Conservation (phyloP, 306 rosid genomes). For the Quercus ilex region DNA sequence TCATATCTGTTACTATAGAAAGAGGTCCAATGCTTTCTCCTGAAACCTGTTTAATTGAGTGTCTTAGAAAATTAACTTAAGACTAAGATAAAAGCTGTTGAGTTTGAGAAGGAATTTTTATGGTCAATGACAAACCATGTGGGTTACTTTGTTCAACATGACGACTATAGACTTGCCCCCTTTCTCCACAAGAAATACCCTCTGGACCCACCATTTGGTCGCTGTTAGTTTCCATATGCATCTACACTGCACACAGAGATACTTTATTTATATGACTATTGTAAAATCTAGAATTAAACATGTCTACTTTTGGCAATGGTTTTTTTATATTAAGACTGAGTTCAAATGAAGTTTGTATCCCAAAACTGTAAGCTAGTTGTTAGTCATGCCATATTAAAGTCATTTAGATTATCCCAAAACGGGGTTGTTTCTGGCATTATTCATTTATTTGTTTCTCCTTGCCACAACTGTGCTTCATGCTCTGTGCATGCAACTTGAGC, state of each 20-base stretch:
- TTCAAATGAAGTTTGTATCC: conserved; percentile 11
- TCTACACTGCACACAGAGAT: not conserved
- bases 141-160: not conserved
- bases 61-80: not conserved
- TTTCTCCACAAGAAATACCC: no score
- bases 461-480: not conserved
- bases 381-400: not conserved
- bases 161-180: not conserved
- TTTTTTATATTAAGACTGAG: not conserved
- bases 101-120: not conserved
- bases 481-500: not conserved
- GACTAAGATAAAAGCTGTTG: not conserved
- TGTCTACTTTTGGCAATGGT: not conserved
- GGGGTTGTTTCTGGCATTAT: not conserved
- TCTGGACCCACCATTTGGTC: no score
- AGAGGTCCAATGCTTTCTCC: not conserved
- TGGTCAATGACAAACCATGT: not conserved
- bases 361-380: conserved; percentile 13
- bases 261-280: not conserved
- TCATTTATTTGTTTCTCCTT: not conserved
- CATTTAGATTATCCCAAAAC: not conserved
- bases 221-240: not conserved
- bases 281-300: not conserved
- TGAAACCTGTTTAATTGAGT: not conserved
- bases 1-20: not conserved